phyloP scores from a whole-genome alignment of 495 filamentous ascomycete genomes.

The Xylaria grammica region DNA sequence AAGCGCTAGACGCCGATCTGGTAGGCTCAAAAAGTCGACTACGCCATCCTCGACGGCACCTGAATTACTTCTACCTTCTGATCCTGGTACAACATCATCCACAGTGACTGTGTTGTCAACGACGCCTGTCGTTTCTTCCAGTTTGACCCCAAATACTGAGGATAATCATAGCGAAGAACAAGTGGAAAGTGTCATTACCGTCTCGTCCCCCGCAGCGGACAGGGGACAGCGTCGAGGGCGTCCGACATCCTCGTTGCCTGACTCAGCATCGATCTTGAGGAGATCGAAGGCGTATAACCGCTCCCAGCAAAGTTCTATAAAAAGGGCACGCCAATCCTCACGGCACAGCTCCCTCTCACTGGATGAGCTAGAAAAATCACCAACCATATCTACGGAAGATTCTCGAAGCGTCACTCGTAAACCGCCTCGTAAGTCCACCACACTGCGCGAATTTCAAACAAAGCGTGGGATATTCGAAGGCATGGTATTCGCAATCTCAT shows the following conservation, averaged over 20 bases:
- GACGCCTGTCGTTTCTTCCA: constrained; percentile 42
- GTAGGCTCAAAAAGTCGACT: constrained; percentile 18
- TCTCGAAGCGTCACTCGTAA: constrained; percentile 26
- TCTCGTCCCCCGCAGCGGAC: constrained; percentile 39
- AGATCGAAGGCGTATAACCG: constrained; percentile 34
- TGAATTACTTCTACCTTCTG: constrained; percentile 23
- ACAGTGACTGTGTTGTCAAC: constrained; percentile 40
- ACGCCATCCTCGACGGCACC: constrained; percentile 27
- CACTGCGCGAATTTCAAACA: constrained; percentile 28
- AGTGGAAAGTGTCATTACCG: constrained; percentile 20
- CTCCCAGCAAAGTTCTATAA: constrained; percentile 27
- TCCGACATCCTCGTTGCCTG: constrained; percentile 21
- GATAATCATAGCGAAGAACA: constrained; percentile 16
- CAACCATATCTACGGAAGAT: constrained; percentile 20
- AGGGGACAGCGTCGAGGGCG: constrained; percentile 34
- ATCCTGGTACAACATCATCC: constrained; percentile 31
- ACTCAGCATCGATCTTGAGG: constrained; percentile 26
- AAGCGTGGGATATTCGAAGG: constrained; percentile 62
- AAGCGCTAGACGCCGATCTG: constrained; percentile 20
- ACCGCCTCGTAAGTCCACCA: constrained; percentile 26
- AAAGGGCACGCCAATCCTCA: constrained; percentile 17
- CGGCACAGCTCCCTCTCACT: constrained; percentile 43
- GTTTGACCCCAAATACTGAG: constrained; percentile 33
- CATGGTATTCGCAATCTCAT: constrained; percentile 84
- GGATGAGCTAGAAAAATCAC: constrained; percentile 45